Evolutionary conservation across 176 grass and related monocot genomes (phyloP), one percentile per base, ranked within the genome.

Genomic region (Otatea glauca): DNA sequence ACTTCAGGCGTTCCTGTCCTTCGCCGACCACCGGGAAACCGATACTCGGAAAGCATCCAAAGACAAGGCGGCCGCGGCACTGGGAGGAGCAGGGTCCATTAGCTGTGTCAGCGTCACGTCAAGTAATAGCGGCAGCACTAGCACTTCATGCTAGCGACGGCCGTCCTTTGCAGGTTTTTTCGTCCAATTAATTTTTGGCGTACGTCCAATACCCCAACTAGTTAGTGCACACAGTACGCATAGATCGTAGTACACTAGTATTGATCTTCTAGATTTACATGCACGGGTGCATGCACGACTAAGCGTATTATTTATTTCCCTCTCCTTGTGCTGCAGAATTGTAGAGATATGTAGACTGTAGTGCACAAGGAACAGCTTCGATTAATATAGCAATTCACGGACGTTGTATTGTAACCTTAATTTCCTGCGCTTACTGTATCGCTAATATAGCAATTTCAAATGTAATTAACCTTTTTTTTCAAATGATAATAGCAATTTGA

Each of bases 1-100:
- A 38, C 45, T 94, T 75, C 82, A 50, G 21, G 53, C 85, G 38
- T 97, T 97, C 74, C 79, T 97, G 76, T 97, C 94, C 38, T 97
- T 97, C 66, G 92, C 85, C 11, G 88, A 94, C 68, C 74, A 24
- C 23, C 84, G 89, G 50, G 89, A 90, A 16, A 3, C 18, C n/a
- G 74, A 74, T 49, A 2, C 20, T n/a, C 39, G 0, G 9, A 61
- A 10, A 21, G 49, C 59, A 38, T 41, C 74, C 58, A 61, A 41
- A 5, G 74, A 79, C 3, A 76, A 44, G 45, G 54, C 16, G 16
- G 15, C 9, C 5, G 10, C 56, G 53, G 74, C 74, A 9, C 48
- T 75, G 15, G 84, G 1, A 6, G 86, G 62, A 62, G 0, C 29
- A 29, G 41, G 64, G 53, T 82, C 69, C 77, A 23, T 47, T 3